Conservation (phyloP, 2,329 filamentous ascomycete genomes). For the Chaetomium sp. region DNA sequence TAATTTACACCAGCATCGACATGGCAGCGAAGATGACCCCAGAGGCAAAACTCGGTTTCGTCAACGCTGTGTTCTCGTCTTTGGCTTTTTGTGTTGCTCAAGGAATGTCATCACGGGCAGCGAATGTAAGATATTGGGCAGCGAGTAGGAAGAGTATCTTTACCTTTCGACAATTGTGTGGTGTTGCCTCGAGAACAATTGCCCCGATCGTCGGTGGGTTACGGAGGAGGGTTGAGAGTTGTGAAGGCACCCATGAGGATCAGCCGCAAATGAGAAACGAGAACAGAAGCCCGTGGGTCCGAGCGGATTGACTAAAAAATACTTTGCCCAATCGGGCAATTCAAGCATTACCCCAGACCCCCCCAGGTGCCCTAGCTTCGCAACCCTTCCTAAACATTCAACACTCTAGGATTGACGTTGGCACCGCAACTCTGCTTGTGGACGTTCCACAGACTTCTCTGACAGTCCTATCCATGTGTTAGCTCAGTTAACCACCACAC, state of each 20-base stretch:
- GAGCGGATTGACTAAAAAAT: background rate
- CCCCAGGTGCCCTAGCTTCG: background rate
- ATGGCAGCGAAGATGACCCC: conserved; percentile 48
- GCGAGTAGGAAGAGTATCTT: background rate
- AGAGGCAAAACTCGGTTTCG: conserved; percentile 56
- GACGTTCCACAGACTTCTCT: background rate
- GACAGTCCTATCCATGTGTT: background rate
- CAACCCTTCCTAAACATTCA: conserved; percentile 1
- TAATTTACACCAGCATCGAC: conserved; percentile 52
- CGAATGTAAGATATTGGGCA: background rate
- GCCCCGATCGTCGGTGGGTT: background rate
- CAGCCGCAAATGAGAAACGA: background rate
- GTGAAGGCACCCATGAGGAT: background rate
- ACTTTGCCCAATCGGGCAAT: conserved; percentile 3
- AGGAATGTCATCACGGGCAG: conserved; percentile 33
- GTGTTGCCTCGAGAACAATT: background rate
- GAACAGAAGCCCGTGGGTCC: background rate
- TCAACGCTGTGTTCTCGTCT: conserved; percentile 42
- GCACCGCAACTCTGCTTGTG: background rate
- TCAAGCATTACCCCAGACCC: background rate
- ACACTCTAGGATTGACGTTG: background rate
- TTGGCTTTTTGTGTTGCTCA: conserved; percentile 37
- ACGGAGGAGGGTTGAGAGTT: background rate
- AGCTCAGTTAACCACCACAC: background rate
- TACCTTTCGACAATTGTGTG: background rate